A percentile compares a stretch with the other conserved stretches of the same genome.
These are phyloP conservation scores for Aristolochia contorta DNA, from an alignment of 164 flowering plant genomes.

Conservation along the genomic window DNA sequence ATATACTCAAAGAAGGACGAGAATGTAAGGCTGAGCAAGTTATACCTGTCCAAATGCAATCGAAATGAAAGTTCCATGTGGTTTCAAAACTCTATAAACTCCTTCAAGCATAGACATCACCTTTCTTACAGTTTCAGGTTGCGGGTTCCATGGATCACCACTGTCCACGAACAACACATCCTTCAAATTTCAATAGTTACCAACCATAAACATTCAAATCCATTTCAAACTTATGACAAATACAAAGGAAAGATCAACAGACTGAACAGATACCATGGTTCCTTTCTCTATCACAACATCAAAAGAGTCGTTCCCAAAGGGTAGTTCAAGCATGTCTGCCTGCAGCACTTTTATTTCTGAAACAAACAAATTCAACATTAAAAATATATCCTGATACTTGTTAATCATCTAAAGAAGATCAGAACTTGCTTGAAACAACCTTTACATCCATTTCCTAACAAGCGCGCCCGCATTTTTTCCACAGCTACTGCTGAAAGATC, in stretches of 20 bases:
- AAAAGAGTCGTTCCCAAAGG: slow-evolving; percentile 59
- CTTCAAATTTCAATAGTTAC: slow-evolving; percentile 41
- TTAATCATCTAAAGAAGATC: no score
- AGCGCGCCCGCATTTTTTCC: slow-evolving; percentile 57
- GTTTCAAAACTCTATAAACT: slow-evolving; percentile 76
- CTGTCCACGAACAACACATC: slow-evolving; percentile 92
- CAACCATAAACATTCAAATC: background rate
- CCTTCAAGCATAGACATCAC: slow-evolving; percentile 69
- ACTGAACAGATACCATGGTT: slow-evolving; percentile 62
- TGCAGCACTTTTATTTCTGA: slow-evolving; percentile 74
- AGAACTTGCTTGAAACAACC: slow-evolving; percentile 27
- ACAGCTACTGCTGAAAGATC: slow-evolving; percentile 85
- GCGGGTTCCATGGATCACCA: slow-evolving; percentile 96
- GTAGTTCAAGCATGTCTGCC: slow-evolving; percentile 90
- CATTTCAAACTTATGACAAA: background rate
- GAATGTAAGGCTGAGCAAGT: background rate
- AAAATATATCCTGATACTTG: background rate
- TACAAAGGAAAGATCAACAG: background rate
- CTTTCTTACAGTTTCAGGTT: slow-evolving; percentile 44
- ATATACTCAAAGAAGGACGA: background rate
- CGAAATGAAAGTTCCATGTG: slow-evolving; percentile 74
- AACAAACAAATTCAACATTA: background rate
- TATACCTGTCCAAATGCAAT: slow-evolving; percentile 90
- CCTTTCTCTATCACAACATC: slow-evolving; percentile 96
- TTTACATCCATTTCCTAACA: slow-evolving; percentile 41